Percentiles rank a stretch among this genome's conserved stretches.
phyloP scores from a whole-genome alignment of 495 filamentous ascomycete genomes.

The Hypoxylon cercidicola region DNA sequence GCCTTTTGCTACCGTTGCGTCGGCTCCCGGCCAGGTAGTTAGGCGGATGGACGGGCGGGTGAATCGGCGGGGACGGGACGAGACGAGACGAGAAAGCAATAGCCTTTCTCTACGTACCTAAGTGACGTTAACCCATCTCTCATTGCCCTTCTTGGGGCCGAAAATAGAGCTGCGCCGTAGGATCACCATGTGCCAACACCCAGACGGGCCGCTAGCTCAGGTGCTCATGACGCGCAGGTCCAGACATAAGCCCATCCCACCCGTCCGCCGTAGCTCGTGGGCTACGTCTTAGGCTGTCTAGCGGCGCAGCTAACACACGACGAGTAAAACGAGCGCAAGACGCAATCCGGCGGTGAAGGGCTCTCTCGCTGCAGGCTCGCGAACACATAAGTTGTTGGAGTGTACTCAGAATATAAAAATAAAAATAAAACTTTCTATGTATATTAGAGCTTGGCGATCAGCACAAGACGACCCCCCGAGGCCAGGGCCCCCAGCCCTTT shows the following conservation, averaged over 20 bases:
- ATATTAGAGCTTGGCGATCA: slow-evolving; percentile 22
- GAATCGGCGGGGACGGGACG: slow-evolving; percentile 4
- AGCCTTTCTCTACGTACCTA: not conserved
- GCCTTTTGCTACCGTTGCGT: slow-evolving; percentile 30
- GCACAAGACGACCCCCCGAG: slow-evolving; percentile 22
- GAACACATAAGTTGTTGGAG: slow-evolving; percentile 24
- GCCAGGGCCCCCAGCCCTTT: slow-evolving; percentile 23
- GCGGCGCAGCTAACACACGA: slow-evolving; percentile 32
- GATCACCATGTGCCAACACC: slow-evolving; percentile 18
- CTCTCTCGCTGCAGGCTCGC: slow-evolving; percentile 11
- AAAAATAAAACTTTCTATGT: slow-evolving; percentile 19
- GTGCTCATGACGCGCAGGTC: slow-evolving; percentile 9
- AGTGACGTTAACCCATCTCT: slow-evolving; percentile 12
- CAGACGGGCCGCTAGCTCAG: slow-evolving; percentile 13
- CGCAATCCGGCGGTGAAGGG: slow-evolving; percentile 36
- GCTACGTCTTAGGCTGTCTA: slow-evolving; percentile 29
- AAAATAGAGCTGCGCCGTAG: slow-evolving; percentile 22
- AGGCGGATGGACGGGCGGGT: slow-evolving; percentile 16
- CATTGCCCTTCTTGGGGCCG: slow-evolving; percentile 1
- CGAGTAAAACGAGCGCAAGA: slow-evolving; percentile 16
- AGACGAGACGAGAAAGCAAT: not conserved
- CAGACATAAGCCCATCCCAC: slow-evolving; percentile 8
- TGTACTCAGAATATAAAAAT: slow-evolving; percentile 34
- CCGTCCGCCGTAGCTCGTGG: slow-evolving; percentile 24
- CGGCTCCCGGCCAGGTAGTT: slow-evolving; percentile 28